phyloP scores from a whole-genome alignment of 2,329 filamentous ascomycete genomes.

The Ploettnerulaceae sp. region DNA sequence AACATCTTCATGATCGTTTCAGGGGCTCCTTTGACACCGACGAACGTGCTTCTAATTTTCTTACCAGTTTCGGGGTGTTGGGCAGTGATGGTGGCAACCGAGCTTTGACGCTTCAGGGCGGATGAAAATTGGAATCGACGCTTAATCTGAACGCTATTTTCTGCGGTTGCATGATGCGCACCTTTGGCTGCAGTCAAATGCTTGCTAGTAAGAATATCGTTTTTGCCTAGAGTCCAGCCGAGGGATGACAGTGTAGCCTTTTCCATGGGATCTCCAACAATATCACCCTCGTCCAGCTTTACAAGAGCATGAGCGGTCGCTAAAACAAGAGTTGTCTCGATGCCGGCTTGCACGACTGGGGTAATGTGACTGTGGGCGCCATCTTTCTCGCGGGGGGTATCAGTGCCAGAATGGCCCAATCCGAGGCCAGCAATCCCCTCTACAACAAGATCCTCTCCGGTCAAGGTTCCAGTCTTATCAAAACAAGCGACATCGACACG shows the following conservation, averaged over 20 bases:
- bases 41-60: constrained; percentile 81
- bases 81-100: constrained; percentile 75
- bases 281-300: constrained; percentile 92
- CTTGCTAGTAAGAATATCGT: constrained; percentile 76
- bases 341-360: constrained; percentile 61
- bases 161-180: constrained; percentile 44
- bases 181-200: constrained; percentile 41
- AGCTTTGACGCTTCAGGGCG: constrained; percentile 90
- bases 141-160: constrained; percentile 86
- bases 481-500: constrained; percentile 96
- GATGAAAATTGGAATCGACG: constrained; percentile 98
- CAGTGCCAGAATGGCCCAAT: constrained; percentile 61
- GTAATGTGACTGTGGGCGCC: constrained; percentile 79
- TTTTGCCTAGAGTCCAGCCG: constrained; percentile 87
- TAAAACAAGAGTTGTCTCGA: constrained; percentile 87
- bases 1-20: constrained; percentile 97
- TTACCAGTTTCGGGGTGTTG: constrained; percentile 67
- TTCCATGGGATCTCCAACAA: constrained; percentile 98
- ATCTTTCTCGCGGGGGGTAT: constrained; percentile 64
- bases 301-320: constrained; percentile 94
- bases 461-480: constrained; percentile 96
- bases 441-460: constrained; percentile 92
- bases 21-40: constrained; percentile 92
- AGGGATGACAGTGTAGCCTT: constrained; percentile 88
- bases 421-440: constrained; percentile 91